Evolutionary conservation across 2,329 filamentous ascomycete genomes (phyloP), one percentile per base, ranked within the genome.

Genomic region (Clonostachys solani): DNA sequence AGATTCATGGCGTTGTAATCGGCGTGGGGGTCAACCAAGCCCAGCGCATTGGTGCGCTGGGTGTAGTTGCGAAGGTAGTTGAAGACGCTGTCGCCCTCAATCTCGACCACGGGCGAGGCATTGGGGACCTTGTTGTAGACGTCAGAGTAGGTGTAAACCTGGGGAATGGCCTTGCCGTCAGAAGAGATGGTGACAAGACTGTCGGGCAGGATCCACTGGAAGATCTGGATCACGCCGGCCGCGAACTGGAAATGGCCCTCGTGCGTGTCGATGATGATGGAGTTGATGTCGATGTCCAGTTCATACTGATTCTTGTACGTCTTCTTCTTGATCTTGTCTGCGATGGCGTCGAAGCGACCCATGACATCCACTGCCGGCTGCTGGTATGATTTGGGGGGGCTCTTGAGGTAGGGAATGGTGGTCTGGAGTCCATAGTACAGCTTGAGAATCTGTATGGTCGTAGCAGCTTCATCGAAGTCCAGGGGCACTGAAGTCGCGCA

Each of bases 221-320:
- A 23, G 19, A 49, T 17, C 35, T 16, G 68, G 5, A 74, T 65
- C 51, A 81, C 77, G 4, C 78, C 77, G 16, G 41, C 13, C 13
- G 73, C 63, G 56, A 75, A 82, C 3, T 69, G 64, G 44, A 85
- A 82, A 56, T 89, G 85, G 2, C 83, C 81, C 57, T 89, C 84
- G 53, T 87, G 81, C 5, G 79, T 77, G 19, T 71, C 69, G 34
- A 57, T 56, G 35, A 83, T 68, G 7, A 80, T 62, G 35, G 70
- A 62, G 48, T 78, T 75, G 3, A 88, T 66, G 29, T 78, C 77
- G 9, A 65, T 51, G 54, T 81, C 74, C 52, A 81, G 79, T 8
- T 75, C 71, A 55, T 75, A 80, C 54, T 83, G 78, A 57, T 69
- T 77, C 5, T 63, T 57, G 54, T 75, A 83, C 5, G 60, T 60